Conservation (phyloP, 805 yeast species). For the Nakazawaea holstii region DNA sequence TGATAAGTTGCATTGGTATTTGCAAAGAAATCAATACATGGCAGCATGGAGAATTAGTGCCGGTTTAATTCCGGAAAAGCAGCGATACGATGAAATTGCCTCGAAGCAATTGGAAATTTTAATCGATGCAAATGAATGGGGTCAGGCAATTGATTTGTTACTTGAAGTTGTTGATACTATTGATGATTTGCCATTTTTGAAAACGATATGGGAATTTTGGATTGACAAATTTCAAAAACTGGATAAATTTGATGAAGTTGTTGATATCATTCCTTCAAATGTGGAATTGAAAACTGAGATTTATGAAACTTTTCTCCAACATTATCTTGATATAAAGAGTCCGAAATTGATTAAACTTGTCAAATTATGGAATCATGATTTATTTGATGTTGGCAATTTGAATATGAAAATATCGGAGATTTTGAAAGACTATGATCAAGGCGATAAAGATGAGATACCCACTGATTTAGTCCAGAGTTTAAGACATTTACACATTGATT, state of each 20-base stretch:
- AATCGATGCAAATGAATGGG: slow-evolving; percentile 45
- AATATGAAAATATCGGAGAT: slow-evolving; percentile 40
- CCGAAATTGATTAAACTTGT: slow-evolving; percentile 37
- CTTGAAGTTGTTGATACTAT: slow-evolving; percentile 27
- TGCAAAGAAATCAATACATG: slow-evolving; percentile 43
- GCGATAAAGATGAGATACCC: slow-evolving; percentile 2
- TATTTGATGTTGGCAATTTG: slow-evolving; percentile 44
- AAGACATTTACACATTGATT: slow-evolving; percentile 39
- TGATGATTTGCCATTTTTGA: slow-evolving; percentile 16
- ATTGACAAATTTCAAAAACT: slow-evolving; percentile 44
- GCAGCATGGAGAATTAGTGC: slow-evolving; percentile 80
- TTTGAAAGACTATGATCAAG: slow-evolving; percentile 28
- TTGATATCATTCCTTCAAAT: slow-evolving; percentile 50
- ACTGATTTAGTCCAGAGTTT: slow-evolving; percentile 19
- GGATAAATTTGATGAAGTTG: slow-evolving; percentile 39
- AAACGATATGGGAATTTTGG: slow-evolving; percentile 59
- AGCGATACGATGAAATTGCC: slow-evolving; percentile 53
- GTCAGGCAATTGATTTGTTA: slow-evolving; percentile 47
- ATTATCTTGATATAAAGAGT: slow-evolving; percentile 35
- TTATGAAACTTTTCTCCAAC: slow-evolving; percentile 43
- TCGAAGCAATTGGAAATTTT: slow-evolving; percentile 43
- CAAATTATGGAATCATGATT: slow-evolving; percentile 49
- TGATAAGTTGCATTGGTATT: slow-evolving; percentile 73
- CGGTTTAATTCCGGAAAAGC: slow-evolving; percentile 42
- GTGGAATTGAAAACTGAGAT: slow-evolving; percentile 24